Base-by-base conservation (phyloP, 2,329 filamentous ascomycete species). In the Aspergillus proliferans region DNA sequence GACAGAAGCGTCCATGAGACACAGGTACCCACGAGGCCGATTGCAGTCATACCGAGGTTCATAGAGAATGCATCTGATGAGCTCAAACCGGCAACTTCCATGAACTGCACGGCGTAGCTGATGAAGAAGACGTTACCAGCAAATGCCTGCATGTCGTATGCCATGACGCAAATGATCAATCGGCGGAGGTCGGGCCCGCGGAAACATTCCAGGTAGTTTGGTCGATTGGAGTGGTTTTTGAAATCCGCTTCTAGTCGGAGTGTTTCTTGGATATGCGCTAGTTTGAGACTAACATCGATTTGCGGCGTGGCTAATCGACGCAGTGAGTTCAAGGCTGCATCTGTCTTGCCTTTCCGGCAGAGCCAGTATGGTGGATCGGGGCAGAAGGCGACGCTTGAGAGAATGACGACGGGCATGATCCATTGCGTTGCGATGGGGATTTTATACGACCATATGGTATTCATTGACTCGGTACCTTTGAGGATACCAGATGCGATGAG, bases 1-100 rank as follows among this genome's bases (percentile, higher is more conserved):
- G 64, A 56, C 1, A 74, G 53, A 2, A 74, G 50, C 12, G 63
- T 54, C 72, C 72, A 76, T 0, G 72, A 71, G 34, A 69, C 56
- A 15, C 63, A 60, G 1, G 72, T 74, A 0, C 72, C 72, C 2
- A 72, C 33, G 18, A 75, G 65, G 3, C 71, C 73, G 2, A 76
- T 59, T 0, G 68, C 71, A 3, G 70, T 68, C 33, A 71, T 64
- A 4, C 69, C 72, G 8, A 75, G 53, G 38, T 67, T 65, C 66
- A 75, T 60, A 2, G 57, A 57, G 22, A 64, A 62, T 4, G 60
- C 60, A 36, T 61, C 46, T 0, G 56, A 50, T 1, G 61, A 51
- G 33, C 55, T 48, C 1, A 64, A 48, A 0, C 61, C 61, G 0
- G 71, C 70, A 43, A 71, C 52, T 7, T 63, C 56, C 34, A 70